Base-by-base conservation (phyloP, 257 asterid genomes). In the Plantago elongata region DNA sequence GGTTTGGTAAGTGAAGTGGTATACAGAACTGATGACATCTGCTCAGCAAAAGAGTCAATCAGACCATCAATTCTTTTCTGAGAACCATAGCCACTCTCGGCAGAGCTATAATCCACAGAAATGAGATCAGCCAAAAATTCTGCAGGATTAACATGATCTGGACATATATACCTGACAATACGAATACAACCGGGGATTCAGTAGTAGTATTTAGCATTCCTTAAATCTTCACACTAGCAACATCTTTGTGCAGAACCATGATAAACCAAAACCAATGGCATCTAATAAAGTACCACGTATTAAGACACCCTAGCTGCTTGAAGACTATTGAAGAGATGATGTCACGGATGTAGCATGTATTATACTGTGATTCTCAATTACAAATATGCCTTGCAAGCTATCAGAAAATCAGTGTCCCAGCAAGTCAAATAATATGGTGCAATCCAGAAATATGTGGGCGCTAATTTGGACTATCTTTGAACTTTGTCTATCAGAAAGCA, bases 61-160 rank as follows among this genome's bases (percentile, higher is more conserved):
- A 92, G 84, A 67, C 88, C 87, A 69, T 83, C 90, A 62, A 89
- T 84, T 77, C 94, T 80, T 77, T 92, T 89, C 72, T 71, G 80
- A 68, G 99, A 92, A 73, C 86, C 74, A 66, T 45, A 70, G 54
- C 82, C 95, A 77, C 95, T 84, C 79, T 81, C 90, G 5, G 81
- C 55, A 9, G 97, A 86, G 75, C 94, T 85, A 78, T 92, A 89
- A 77, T 92, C 97, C 38, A 92, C 81, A 60, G 99, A 89, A 74
- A 92, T 92, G 57, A 92, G 96, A 83, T 92, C 99, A 10, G 99
- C 99, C 84, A 92, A 80, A 80, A 89, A 92, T 75, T 92, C 99
- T 14, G 99, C 99, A 15, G 97, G 99, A 78, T 92, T 92, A 48
- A 76, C 95, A 75, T 89, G 89, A 73, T 84, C 97, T 12, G 95